These are phyloP conservation scores for Chenopodium quinoa DNA, from an alignment of 148 eudicot species.

Conservation along the genomic window DNA sequence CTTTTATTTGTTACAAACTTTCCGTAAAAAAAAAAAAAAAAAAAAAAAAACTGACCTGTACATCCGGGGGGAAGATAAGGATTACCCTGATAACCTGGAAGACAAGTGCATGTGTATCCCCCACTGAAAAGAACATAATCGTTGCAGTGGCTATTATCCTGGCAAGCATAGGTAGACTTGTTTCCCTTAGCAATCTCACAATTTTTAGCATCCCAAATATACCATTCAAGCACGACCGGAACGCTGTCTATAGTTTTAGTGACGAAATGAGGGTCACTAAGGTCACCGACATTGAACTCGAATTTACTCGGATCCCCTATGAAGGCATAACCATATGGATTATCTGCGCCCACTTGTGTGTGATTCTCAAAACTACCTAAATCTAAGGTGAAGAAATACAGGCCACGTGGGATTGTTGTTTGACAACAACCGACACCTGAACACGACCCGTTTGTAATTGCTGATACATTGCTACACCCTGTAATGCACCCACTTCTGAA, in stretches of 20 bases:
- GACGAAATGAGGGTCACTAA: constrained; percentile 30
- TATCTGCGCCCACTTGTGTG: constrained; percentile 21
- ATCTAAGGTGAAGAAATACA: not conserved
- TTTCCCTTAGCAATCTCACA: too few species aligned
- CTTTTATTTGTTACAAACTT: too few species aligned
- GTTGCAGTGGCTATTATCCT: too few species aligned
- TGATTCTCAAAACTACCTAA: constrained; percentile 23
- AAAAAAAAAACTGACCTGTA: not conserved
- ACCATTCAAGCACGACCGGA: constrained; percentile 33
- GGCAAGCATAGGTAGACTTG: too few species aligned
- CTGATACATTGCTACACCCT: constrained; percentile 26
- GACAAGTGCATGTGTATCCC: constrained; percentile 35
- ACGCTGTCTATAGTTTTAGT: constrained; percentile 4
- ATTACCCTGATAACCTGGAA: constrained; percentile 20
- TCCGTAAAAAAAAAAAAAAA: too few species aligned
- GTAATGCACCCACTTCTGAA: constrained; percentile 35
- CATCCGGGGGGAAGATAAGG: constrained; percentile 19
- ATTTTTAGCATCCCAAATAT: constrained; percentile 15
- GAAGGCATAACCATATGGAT: constrained; percentile 52
- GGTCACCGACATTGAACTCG: constrained; percentile 10
- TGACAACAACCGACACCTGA: constrained; percentile 53
- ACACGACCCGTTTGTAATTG: constrained; percentile 39
- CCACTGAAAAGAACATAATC: too few species aligned
- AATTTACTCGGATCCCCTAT: constrained; percentile 36
- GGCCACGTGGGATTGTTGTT: constrained; percentile 42